Evolutionary conservation across 2,329 filamentous ascomycete genomes (phyloP).

Genomic region (Diaporthe batatas): DNA sequence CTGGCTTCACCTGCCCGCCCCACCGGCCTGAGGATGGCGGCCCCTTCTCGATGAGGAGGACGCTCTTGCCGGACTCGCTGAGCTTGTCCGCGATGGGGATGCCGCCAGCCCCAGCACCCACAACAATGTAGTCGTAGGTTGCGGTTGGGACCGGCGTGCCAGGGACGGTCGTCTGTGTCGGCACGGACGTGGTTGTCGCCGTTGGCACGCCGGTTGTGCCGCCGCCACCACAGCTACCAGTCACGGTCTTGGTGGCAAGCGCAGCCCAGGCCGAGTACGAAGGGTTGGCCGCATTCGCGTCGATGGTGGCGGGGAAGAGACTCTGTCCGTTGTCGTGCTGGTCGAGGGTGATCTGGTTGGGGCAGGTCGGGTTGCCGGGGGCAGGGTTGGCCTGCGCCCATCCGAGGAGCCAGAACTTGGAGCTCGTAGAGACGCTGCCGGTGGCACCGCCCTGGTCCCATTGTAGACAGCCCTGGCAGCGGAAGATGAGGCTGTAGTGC

Average conservation of each 20-base stretch:
- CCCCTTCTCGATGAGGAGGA: constrained; percentile 69
- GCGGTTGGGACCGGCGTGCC: constrained; percentile 50
- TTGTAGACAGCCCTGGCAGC: constrained; percentile 65
- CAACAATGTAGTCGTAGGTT: constrained; percentile 72
- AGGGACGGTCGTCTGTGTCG: constrained; percentile 9
- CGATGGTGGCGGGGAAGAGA: constrained; percentile 47
- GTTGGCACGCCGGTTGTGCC: constrained; percentile 41
- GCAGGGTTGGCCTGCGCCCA: constrained; percentile 63
- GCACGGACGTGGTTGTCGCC: constrained; percentile 26
- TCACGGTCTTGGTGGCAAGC: constrained; percentile 50
- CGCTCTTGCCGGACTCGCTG: constrained; percentile 70
- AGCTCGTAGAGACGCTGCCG: constrained; percentile 52
- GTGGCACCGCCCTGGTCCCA: constrained; percentile 62
- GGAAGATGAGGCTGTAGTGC: constrained; percentile 70
- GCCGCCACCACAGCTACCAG: constrained; percentile 45
- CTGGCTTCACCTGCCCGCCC: constrained; percentile 69
- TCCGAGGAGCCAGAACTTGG: constrained; percentile 55
- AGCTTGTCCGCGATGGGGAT: constrained; percentile 71
- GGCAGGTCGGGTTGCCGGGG: constrained; percentile 52
- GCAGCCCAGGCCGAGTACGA: constrained; percentile 51
- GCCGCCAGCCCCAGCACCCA: constrained; percentile 71
- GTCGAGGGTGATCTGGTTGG: constrained; percentile 47
- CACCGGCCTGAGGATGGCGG: constrained; percentile 70
- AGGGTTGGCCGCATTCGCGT: constrained; percentile 47
- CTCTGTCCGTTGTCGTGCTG: constrained; percentile 53